A percentile compares a stretch with the other conserved stretches of the same genome.
Evolutionary conservation across 176 grass and related monocot genomes (phyloP).

Genomic region (Guadua angustifolia): DNA sequence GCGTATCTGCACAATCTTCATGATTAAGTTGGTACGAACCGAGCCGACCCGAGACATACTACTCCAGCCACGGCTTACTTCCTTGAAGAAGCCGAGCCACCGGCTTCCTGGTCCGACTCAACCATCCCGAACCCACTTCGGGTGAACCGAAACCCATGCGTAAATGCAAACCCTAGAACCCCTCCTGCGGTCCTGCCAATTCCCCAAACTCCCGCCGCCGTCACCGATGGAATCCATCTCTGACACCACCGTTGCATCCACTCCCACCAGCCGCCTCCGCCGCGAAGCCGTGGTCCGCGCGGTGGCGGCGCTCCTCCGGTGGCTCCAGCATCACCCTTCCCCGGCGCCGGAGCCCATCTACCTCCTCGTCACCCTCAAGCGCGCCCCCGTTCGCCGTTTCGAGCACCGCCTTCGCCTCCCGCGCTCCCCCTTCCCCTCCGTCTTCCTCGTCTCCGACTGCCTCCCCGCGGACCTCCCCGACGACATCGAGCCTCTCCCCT

Average conservation of each 20-base stretch:
- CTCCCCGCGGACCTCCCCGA: conserved; percentile 40
- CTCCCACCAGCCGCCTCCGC: conserved; percentile 22
- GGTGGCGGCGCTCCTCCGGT: conserved; percentile 58
- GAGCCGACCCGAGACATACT: not conserved
- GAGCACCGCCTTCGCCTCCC: conserved; percentile 58
- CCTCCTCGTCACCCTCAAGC: conserved; percentile 57
- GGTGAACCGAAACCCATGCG: not conserved
- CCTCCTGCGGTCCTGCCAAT: not conserved
- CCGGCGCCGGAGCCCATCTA: conserved; percentile 52
- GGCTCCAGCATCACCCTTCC: conserved; percentile 50
- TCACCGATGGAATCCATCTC: not conserved
- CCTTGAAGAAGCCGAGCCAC: not conserved
- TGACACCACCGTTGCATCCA: not conserved
- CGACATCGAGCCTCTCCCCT: conserved; percentile 46
- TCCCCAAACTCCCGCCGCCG: conserved; percentile 32
- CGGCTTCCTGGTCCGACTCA: conserved; percentile 18
- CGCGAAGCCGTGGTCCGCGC: conserved; percentile 52
- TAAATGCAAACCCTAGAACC: conserved; percentile 29
- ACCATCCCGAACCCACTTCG: conserved; percentile 14
- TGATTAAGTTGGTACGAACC: not conserved
- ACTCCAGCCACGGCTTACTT: not conserved
- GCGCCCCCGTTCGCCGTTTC: conserved; percentile 47
- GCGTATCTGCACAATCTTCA: not conserved
- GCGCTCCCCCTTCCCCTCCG: conserved; percentile 52
- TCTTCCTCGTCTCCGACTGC: conserved; percentile 51